phyloP scores from a whole-genome alignment of 495 filamentous ascomycete species.

The Penicillium silybi region DNA sequence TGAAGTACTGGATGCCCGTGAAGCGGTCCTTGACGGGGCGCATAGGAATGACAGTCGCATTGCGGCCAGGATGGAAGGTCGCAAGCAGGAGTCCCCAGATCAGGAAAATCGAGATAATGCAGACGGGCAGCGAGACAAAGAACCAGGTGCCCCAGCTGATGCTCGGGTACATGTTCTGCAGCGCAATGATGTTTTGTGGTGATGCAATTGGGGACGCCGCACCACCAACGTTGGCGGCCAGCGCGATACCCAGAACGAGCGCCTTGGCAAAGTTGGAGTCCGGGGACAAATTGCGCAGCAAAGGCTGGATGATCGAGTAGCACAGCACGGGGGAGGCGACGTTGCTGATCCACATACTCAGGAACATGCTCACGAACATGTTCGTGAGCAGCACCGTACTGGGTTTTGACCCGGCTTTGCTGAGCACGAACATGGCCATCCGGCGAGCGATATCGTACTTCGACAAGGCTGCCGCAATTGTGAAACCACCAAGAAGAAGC shows the following conservation, averaged over 20 bases:
- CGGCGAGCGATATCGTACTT: constrained; percentile 97
- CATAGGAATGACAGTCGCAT: constrained; percentile 89
- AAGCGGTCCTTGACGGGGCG: constrained; percentile 83
- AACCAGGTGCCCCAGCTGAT: constrained; percentile 96
- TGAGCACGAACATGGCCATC: constrained; percentile 94
- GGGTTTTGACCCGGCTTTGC: constrained; percentile 89
- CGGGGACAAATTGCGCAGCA: constrained; percentile 85
- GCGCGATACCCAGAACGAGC: constrained; percentile 91
- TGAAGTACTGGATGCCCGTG: constrained; percentile 89
- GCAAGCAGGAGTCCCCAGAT: constrained; percentile 86
- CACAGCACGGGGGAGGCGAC: constrained; percentile 98
- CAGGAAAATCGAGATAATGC: constrained; percentile 79
- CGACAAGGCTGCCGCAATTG: constrained; percentile 88
- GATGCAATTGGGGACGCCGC: constrained; percentile 95
- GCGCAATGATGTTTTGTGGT: constrained; percentile 93
- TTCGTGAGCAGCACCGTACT: constrained; percentile 84
- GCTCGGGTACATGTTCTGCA: constrained; percentile 87
- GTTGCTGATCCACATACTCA: constrained; percentile 99
- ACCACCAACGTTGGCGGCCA: constrained; percentile 92
- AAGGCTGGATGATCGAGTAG: constrained; percentile 86
- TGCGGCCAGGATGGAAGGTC: constrained; percentile 78
- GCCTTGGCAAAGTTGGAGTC: constrained; percentile 93
- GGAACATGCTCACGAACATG: constrained; percentile 97
- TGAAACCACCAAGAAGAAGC: constrained; percentile 94
- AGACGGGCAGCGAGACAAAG: constrained; percentile 90